Base-by-base conservation (phyloP, 805 yeast genomes). In the Candida hungchunana region DNA sequence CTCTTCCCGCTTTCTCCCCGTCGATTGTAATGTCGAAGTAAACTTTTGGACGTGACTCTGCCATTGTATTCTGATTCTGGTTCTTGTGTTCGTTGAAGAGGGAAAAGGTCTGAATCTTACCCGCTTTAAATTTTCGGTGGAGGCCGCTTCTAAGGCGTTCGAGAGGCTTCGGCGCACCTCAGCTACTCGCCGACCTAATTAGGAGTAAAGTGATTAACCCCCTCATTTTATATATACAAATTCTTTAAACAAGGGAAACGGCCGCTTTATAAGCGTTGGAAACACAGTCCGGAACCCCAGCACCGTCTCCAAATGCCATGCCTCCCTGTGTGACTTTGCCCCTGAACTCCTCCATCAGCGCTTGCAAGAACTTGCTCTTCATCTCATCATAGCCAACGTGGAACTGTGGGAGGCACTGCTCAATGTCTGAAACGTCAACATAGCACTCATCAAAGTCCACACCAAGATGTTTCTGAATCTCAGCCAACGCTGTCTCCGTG, bases 281-380 rank as follows among this genome's bases (percentile, higher is more conserved):
- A 1, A 86, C 80, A 44, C 89, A 82, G 59, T 89, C 96, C 2
- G 96, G 95, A 2, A 89, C 89, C 1, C 96, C 96, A 7, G 86
- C 78, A 1, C 95, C 90, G 29, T 71, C 75, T 7, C 87, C 83
- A 46, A 83, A 77, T 3, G 78, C 68, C 78, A 84, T 86, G 0
- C 97, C 97, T 14, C 93, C 88, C 3, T 83, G 51, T 0, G 77
- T 70, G 11, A 80, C 50, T 26, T 61, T 62, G 23, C 68, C 63
- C 2, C 55, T 44, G 47, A 65, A 73, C 12, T 60, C 59, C 1
- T 54, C 39, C 3, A 57, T 35, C 4, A 72, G 37, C n/a, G 53
- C 46, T 14, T 50, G 37, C 22, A 64, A 56, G 18, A 69, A 63
- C 12, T 59, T 44, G 4, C 59, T 41, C 29, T 64, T 66, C 40